phyloP scores from a whole-genome alignment of 140 eudicot species.

The Stevia rebaudiana region DNA sequence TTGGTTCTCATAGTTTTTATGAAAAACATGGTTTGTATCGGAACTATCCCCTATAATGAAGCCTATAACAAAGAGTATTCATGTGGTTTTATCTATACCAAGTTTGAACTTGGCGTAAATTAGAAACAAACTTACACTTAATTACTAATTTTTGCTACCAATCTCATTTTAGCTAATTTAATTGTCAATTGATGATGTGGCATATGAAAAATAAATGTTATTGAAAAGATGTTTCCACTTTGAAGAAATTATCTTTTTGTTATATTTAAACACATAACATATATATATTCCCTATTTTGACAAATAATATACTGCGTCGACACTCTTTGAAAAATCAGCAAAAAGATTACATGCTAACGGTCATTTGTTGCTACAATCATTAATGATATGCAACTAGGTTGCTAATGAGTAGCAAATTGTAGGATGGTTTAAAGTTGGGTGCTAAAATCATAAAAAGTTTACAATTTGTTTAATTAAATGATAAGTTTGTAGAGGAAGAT shows the following conservation, averaged over 20 bases:
- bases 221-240: background rate
- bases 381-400: background rate
- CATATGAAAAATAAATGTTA: background rate
- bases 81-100: background rate
- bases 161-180: background rate
- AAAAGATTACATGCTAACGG: background rate
- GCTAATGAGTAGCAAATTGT: background rate
- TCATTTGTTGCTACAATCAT: background rate
- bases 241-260: background rate
- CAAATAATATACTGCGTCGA: background rate
- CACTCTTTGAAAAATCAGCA: background rate
- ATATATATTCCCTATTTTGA: background rate
- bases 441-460: background rate
- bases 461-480: background rate
- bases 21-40: no score
- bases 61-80: background rate
- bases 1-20: no score
- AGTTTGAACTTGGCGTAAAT: background rate
- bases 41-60: no score
- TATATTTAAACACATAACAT: background rate
- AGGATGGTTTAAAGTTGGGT: background rate
- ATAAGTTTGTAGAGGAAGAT: conserved; percentile 43
- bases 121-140: background rate
- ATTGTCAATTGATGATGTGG: background rate
- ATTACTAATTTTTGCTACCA: background rate